Percentiles rank a stretch among this genome's conserved stretches.
These are phyloP conservation scores for Oropetium thomaeum DNA, from an alignment of 176 grass and related monocot species.

Conservation along the genomic window DNA sequence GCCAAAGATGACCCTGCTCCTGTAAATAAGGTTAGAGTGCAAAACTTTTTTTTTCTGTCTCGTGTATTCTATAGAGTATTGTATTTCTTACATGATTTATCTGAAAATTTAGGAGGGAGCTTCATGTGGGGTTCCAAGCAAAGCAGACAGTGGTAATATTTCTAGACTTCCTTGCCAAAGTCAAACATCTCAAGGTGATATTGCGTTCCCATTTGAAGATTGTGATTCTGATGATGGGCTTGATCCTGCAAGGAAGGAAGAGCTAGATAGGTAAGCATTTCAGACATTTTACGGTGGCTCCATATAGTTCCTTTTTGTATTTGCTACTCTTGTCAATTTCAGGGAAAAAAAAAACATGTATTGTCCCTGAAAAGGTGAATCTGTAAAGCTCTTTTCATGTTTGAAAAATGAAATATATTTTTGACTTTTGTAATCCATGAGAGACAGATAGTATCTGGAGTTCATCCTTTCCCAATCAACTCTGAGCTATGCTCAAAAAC, in stretches of 20 bases:
- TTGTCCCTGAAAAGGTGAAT: not conserved
- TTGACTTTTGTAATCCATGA: not conserved
- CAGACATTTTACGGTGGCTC: not conserved
- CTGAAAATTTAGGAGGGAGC: slow-evolving; percentile 50
- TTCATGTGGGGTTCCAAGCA: slow-evolving; percentile 37
- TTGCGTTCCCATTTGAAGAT: slow-evolving; percentile 80
- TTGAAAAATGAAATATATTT: not conserved
- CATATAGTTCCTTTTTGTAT: not conserved
- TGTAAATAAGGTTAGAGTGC: slow-evolving; percentile 55
- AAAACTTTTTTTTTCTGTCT: not conserved
- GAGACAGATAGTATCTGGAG: not conserved
- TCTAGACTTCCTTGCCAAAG: slow-evolving; percentile 56
- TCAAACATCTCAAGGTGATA: slow-evolving; percentile 52
- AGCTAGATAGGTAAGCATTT: slow-evolving; percentile 85
- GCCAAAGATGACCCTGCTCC: slow-evolving; percentile 41
- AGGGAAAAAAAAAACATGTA: not conserved
- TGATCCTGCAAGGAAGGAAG: slow-evolving; percentile 96
- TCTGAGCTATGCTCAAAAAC: too few relatives aligned
- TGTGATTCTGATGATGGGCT: slow-evolving; percentile 84
- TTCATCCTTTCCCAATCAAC: too few relatives aligned
- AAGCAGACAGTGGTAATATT: slow-evolving; percentile 43
- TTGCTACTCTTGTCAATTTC: slow-evolving; percentile 3
- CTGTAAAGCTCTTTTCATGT: not conserved
- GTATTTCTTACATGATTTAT: slow-evolving; percentile 31
- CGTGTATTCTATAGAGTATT: slow-evolving; percentile 11